Conservation (phyloP, 2,329 filamentous ascomycete genomes). For the Clarireedia homoeocarpa region DNA sequence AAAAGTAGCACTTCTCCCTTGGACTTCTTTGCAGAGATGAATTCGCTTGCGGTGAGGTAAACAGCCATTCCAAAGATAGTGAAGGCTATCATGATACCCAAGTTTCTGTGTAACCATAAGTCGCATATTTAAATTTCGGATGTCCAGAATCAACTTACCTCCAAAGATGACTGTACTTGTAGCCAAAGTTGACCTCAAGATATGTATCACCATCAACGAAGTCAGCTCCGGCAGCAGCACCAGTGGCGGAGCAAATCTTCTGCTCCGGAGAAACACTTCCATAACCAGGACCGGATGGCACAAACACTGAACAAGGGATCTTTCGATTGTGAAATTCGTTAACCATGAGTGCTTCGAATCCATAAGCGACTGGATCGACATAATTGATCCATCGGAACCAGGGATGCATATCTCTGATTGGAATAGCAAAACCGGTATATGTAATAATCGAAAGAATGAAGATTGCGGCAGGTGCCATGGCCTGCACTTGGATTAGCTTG, state of each 20-base stretch:
- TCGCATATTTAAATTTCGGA: slow-evolving; percentile 20
- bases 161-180: slow-evolving; percentile 55
- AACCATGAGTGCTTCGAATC: slow-evolving; percentile 64
- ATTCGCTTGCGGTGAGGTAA: slow-evolving; percentile 60
- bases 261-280: slow-evolving; percentile 11
- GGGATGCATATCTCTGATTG: slow-evolving; percentile 44
- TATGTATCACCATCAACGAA: slow-evolving; percentile 54
- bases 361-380: slow-evolving; percentile 65
- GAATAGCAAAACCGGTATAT: slow-evolving; percentile 42
- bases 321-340: slow-evolving; percentile 59
- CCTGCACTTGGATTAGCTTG: slow-evolving; percentile 6
- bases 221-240: slow-evolving; percentile 44
- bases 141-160: slow-evolving; percentile 27
- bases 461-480: slow-evolving; percentile 37
- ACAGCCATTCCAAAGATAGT: slow-evolving; percentile 51
- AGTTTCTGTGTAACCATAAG: slow-evolving; percentile 37
- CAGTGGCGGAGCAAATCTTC: slow-evolving; percentile 48
- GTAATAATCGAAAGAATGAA: slow-evolving; percentile 51
- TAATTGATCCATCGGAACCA: slow-evolving; percentile 53
- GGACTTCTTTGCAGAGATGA: slow-evolving; percentile 57
- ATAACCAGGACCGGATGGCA: slow-evolving; percentile 21
- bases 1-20: slow-evolving; percentile 75
- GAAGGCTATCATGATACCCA: slow-evolving; percentile 61
- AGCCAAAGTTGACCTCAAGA: slow-evolving; percentile 46
- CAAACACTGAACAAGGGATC: slow-evolving; percentile 21